A percentile compares a stretch with the other conserved stretches of the same genome.
Evolutionary conservation across 2,329 filamentous ascomycete genomes (phyloP).

Genomic region (Lecanosticta acicola): DNA sequence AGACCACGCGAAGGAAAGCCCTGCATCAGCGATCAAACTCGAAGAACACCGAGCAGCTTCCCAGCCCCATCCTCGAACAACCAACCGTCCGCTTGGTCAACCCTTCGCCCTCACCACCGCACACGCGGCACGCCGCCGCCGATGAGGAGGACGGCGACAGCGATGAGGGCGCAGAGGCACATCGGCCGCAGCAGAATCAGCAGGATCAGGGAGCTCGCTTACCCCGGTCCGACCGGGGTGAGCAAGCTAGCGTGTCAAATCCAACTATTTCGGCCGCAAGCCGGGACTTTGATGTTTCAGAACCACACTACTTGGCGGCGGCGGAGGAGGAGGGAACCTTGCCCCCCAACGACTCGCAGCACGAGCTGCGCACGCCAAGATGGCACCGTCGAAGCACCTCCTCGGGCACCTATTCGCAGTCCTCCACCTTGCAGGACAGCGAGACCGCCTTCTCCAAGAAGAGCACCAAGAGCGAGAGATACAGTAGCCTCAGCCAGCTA

Average conservation of each 20-base stretch:
- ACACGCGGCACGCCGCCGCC: conserved; percentile 3
- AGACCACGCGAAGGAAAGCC: conserved; percentile 17
- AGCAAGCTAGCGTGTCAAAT: conserved; percentile 24
- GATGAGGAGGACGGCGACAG: conserved; percentile 7
- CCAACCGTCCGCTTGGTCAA: conserved; percentile 33
- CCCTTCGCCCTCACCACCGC: conserved; percentile 21
- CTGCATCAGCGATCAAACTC: conserved; percentile 27
- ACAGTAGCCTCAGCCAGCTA: conserved; percentile 27
- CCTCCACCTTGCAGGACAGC: conserved; percentile 24
- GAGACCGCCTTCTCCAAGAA: conserved; percentile 20
- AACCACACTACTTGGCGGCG: conserved; percentile 16
- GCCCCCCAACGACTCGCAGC: conserved; percentile 18
- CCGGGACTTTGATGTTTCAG: conserved; percentile 28
- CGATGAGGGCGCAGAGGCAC: conserved; percentile 14
- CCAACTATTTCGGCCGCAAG: conserved; percentile 22
- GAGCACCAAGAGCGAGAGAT: conserved; percentile 20
- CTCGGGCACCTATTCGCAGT: conserved; percentile 26
- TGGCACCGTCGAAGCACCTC: conserved; percentile 26
- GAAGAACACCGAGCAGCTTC: conserved; percentile 18
- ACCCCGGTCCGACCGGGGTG: conserved; percentile 14
- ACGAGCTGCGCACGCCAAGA: conserved; percentile 18
- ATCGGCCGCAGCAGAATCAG: too few species aligned
- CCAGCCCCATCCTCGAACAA: conserved; percentile 11
- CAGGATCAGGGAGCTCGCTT: conserved; percentile 15
- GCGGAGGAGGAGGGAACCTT: conserved; percentile 26